Evolutionary conservation across 176 grass and related monocot genomes (phyloP), one percentile per base, ranked within the genome.

Genomic region (Poa pratensis): DNA sequence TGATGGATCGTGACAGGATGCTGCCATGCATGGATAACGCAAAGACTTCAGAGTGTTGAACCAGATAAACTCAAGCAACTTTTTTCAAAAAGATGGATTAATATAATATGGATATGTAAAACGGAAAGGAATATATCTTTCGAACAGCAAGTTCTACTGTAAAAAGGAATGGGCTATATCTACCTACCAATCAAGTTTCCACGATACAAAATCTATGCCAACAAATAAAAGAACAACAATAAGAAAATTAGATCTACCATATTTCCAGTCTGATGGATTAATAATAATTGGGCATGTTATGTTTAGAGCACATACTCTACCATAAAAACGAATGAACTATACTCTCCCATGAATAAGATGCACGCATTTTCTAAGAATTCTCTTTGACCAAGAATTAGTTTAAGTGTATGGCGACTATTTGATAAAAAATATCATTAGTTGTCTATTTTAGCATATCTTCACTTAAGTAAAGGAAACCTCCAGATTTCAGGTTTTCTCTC

Each of bases 401-500:
- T 49, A 4, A 49, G 48, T 51, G 49, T 17, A 51, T 51, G 49
- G 1, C 15, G 49, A 51, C 5, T 16, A 50, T 50, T 49, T 50
- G 48, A 50, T 50, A 16, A 16, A 50, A 50, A 50, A 50, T 50
- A 50, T 15, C 49, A 51, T 51, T 51, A 54, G 9, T 55, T 69
- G 50, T 76, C 28, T 62, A 66, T 32, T 78, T 78, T 74, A 65
- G 54, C 54, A 58, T 58, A 83, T 71, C 51, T 73, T 39, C 79
- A 12, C 48, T 82, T 32, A 77, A 59, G 60, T 19, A 84, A 84
- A 9, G 28, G 61, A 7, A 34, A 61, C 77, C 80, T 76, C 40
- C 78, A 30, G 63, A 61, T 86, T 86, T 77, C 51, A 80, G 39
- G 54, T 69, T 81, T 85, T 89, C 75, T 70, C 43, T 77, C 17